Evolutionary conservation across 2,329 filamentous ascomycete genomes (phyloP).

Genomic region (Microascus cirrosus): DNA sequence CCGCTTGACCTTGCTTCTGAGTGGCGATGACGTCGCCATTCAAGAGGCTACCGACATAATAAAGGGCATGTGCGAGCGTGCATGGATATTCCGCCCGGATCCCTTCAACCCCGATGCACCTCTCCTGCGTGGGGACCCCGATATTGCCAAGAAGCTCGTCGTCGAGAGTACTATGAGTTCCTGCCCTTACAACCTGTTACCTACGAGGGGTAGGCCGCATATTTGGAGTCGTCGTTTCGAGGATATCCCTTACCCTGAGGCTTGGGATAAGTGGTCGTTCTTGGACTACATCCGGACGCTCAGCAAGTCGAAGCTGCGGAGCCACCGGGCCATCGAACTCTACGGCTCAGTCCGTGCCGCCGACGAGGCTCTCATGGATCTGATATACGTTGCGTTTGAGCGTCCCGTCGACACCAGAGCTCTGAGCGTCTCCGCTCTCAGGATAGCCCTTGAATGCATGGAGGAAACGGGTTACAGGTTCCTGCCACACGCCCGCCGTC

Average conservation of each 20-base stretch:
- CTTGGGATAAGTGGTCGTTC: constrained; percentile 30
- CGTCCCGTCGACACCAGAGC: constrained; percentile 19
- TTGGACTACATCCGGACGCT: constrained; percentile 29
- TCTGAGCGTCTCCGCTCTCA: constrained; percentile 27
- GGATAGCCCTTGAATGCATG: constrained; percentile 32
- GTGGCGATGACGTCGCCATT: constrained; percentile 20
- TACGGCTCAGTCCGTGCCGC: constrained; percentile 24
- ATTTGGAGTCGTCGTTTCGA: constrained; percentile 25
- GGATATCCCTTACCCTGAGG: constrained; percentile 22
- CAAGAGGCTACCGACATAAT: constrained; percentile 18
- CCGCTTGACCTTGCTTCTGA: constrained; percentile 19
- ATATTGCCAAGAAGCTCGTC: constrained; percentile 23
- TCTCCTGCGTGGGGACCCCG: neutral
- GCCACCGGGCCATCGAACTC: constrained; percentile 18
- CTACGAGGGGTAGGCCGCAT: constrained; percentile 11
- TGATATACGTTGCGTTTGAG: constrained; percentile 26
- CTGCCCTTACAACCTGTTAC: constrained; percentile 13
- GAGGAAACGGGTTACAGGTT: constrained; percentile 13
- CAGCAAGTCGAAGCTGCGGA: constrained; percentile 22
- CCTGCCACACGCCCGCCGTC: constrained; percentile 14
- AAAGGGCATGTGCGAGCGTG: constrained; percentile 15
- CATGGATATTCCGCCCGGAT: constrained; percentile 23
- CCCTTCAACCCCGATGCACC: constrained; percentile 20
- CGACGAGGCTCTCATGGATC: constrained; percentile 22
- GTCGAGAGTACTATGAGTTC: constrained; percentile 17